Evolutionary conservation across 1,284 basidiomycete genomes (phyloP), one percentile per base, ranked within the genome.

Genomic region (Testicularia cyperi): DNA sequence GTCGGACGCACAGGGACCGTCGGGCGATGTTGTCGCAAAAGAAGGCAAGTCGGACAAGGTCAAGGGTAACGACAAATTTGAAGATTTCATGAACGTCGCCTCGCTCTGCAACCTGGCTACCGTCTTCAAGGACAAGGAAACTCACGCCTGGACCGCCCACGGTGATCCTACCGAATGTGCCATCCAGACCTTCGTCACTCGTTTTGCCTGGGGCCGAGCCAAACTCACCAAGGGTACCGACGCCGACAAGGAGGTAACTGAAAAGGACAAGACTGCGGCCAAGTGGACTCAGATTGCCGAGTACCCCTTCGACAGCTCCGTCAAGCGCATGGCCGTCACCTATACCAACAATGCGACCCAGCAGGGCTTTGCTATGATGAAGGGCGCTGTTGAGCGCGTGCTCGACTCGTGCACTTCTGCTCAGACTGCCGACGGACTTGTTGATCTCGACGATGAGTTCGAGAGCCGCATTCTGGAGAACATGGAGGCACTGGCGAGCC

Each of bases 161-260:
- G 86, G 86, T 22, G 86, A 87, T 64, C 83, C 85, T 1, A 87
- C 86, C 14, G 79, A 79, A 44, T 75, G 76, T 36, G 84, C 84
- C 1, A 80, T 86, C 6, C 84, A 86, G 72, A 84, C 85, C 6
- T 83, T 83, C 42, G 83, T 83, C 0, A 81, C 82, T 57, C 65
- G 77, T 10, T 78, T 78, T 49, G 68, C 58, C 22, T 73, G 69
- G 72, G 61, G 52, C 20, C 49, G 68, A 8, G 25, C 42, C 19
- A 39, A 45, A 30, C 57, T 74, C 14, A 67, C 68, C 20, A 68
- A 74, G 49, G 61, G 55, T 13, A 32, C 29, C 34, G 54, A 58
- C 19, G 54, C 46, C 5, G 48, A 51, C 38, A 53, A 61, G 44
- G 57, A 63, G 25, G 65, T 46, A 9, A 58, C 37, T 13, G 54